Base-by-base conservation (phyloP, 345 rosid species). In the Brassica juncea region DNA sequence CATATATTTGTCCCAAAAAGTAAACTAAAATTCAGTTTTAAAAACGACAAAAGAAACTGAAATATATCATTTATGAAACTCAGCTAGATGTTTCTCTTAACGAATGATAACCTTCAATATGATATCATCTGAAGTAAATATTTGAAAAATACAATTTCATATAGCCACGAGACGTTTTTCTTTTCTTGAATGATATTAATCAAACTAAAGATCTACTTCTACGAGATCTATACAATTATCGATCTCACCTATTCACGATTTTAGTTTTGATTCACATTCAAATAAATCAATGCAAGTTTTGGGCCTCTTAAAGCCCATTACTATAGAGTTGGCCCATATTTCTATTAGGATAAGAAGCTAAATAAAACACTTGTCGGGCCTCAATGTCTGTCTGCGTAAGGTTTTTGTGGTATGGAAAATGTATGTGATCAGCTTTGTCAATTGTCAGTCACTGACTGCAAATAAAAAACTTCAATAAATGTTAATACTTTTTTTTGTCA, bases 281-380 rank as follows among this genome's bases (percentile, higher is more conserved):
- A 6, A 6, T 15, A 27, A 59, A 59, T 3, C 21, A 15, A 54
- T 55, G 27, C 15, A 59, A 59, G 32, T 4, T 59, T 10, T 7
- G 59, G 32, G 64, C 31, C 15, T 25, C 2, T 25, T 11, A 1
- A 10, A 23, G 64, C 63, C 75, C 70, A 77, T 47, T 32, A 28
- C 8, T 39, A 3, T n/a, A 23, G 2, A 31, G 12, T 31, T 44
- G 52, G 70, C 64, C 80, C 75, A 21, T 61, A 62, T 61, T 76
- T 52, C n/a, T 28, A 8, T 2, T 39, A 19, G 19, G 15, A 49
- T 64, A 32, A 52, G 64, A 21, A 34, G 47, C 15, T 49, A 4
- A 34, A 15, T 3, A 9, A 15, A 8, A 8, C 30, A 42, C 52
- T 49, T 64, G 47, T 14, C 59, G 59, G 4, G n/a, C 34, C 52